A percentile compares a stretch with the other conserved stretches of the same genome.
phyloP scores from a whole-genome alignment of 225 moss, liverwort and hornwort genomes.

The Anthoceros angustus region DNA sequence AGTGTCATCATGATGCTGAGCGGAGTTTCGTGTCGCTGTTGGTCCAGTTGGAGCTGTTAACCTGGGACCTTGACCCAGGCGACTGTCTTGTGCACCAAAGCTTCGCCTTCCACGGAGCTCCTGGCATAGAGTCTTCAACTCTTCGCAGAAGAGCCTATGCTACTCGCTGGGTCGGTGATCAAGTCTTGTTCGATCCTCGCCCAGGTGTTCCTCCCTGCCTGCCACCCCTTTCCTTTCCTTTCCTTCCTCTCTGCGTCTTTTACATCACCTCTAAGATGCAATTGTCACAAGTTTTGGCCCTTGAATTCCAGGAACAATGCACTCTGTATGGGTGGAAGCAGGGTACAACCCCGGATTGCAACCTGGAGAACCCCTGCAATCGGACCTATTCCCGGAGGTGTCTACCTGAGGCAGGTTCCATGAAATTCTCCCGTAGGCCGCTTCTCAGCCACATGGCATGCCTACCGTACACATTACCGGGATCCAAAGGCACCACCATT shows the following conservation, averaged over 20 bases:
- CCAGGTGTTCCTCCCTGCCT: slow-evolving; percentile 36
- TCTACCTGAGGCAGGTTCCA: background rate
- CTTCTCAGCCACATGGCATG: too few relatives aligned
- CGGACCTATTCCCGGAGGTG: slow-evolving; percentile 55
- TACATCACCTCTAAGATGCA: background rate
- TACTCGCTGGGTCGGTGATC: slow-evolving; percentile 92
- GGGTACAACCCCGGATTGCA: slow-evolving; percentile 42
- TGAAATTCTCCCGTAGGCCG: too few relatives aligned
- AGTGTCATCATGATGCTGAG: background rate
- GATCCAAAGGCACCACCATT: too few relatives aligned
- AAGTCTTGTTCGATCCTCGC: slow-evolving; percentile 74
- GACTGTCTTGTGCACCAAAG: slow-evolving; percentile 91
- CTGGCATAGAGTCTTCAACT: slow-evolving; percentile 61
- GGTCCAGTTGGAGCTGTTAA: slow-evolving; percentile 62
- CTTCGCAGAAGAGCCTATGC: slow-evolving; percentile 79
- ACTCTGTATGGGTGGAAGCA: slow-evolving; percentile 44
- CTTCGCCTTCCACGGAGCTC: slow-evolving; percentile 89
- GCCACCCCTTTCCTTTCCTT: background rate
- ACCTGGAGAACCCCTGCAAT: slow-evolving; percentile 49
- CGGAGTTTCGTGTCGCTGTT: background rate
- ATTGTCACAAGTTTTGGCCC: background rate
- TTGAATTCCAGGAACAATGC: slow-evolving; percentile 54
- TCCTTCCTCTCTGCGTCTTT: background rate
- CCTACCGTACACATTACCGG: too few relatives aligned
- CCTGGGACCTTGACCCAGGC: slow-evolving; percentile 97